Conservation (phyloP, 371 early-diverging fungal genomes). For the Actinomortierella ambigua region DNA sequence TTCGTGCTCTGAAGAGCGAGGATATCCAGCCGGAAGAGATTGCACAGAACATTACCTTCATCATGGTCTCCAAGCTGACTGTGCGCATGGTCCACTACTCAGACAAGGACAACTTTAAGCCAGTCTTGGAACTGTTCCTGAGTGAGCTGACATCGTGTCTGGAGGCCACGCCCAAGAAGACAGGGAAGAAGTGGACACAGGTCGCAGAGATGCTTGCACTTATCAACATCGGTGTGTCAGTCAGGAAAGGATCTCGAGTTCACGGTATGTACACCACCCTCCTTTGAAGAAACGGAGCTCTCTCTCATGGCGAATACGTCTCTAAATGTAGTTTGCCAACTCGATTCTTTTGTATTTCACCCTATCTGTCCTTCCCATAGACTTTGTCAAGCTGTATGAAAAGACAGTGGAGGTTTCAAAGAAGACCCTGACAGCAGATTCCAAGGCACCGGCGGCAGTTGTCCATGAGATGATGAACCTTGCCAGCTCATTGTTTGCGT, state of each 20-base stretch:
- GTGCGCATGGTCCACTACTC: slow-evolving; percentile 64
- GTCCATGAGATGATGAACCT: slow-evolving; percentile 49
- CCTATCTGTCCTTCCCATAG: slow-evolving; percentile 9
- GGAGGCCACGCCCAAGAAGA: slow-evolving; percentile 23
- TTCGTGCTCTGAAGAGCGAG: slow-evolving; percentile 33
- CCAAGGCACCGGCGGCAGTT: slow-evolving; percentile 37
- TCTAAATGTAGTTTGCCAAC: background rate
- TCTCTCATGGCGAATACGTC: background rate
- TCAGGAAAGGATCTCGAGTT: slow-evolving; percentile 62
- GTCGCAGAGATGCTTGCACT: slow-evolving; percentile 52
- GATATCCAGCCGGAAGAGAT: slow-evolving; percentile 20
- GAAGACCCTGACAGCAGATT: slow-evolving; percentile 23
- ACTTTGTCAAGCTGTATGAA: slow-evolving; percentile 44
- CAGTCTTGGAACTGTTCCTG: slow-evolving; percentile 56
- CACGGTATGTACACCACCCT: slow-evolving; percentile 47
- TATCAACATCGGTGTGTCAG: slow-evolving; percentile 57
- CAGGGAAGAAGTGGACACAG: slow-evolving; percentile 43
- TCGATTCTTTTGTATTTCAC: background rate
- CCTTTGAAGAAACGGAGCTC: background rate
- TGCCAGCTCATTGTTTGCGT: slow-evolving; percentile 53
- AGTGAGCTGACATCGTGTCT: slow-evolving; percentile 45
- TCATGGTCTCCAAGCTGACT: slow-evolving; percentile 51
- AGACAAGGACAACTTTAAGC: slow-evolving; percentile 55
- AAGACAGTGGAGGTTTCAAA: slow-evolving; percentile 40
- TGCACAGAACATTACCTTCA: slow-evolving; percentile 33